Evolutionary conservation across 148 eudicot species (phyloP).

Genomic region (Bassia scoparia): DNA sequence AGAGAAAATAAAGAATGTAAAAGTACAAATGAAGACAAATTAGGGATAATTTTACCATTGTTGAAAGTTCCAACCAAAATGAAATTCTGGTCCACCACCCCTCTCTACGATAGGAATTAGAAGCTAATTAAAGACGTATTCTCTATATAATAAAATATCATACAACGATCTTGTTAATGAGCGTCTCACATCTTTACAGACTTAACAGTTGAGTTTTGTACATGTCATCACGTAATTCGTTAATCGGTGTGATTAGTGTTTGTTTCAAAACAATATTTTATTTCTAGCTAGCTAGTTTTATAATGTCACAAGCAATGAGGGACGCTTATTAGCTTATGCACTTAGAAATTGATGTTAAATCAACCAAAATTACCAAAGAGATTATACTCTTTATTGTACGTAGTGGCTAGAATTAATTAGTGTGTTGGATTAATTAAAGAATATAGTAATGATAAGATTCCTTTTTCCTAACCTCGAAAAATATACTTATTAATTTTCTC

Average conservation of each 20-base stretch:
- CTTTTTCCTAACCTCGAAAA: constrained; percentile 26
- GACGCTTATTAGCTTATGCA: no score
- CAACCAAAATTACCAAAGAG: constrained; percentile 15
- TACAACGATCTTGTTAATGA: no score
- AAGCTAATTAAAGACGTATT: background rate
- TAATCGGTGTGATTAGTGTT: no score
- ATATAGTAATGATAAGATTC: constrained; percentile 34
- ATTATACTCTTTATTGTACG: no score
- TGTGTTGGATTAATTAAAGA: constrained; percentile 10
- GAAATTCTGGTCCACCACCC: constrained; percentile 13
- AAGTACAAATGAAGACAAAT: constrained; percentile 24
- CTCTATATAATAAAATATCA: background rate
- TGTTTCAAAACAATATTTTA: no score
- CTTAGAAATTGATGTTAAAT: no score
- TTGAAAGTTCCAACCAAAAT: constrained; percentile 35
- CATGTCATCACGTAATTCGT: no score
- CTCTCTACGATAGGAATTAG: constrained; percentile 12
- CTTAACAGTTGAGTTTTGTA: no score
- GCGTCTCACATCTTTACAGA: no score
- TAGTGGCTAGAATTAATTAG: background rate
- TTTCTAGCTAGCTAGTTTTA: no score
- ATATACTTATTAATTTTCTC: no score
- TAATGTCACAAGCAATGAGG: no score
- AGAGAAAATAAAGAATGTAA: background rate
- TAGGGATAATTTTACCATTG: background rate